Percentiles rank a stretch among this genome's conserved stretches.
Evolutionary conservation across 129 eudicot species (phyloP).

Genomic region (Sambucus nigra): DNA sequence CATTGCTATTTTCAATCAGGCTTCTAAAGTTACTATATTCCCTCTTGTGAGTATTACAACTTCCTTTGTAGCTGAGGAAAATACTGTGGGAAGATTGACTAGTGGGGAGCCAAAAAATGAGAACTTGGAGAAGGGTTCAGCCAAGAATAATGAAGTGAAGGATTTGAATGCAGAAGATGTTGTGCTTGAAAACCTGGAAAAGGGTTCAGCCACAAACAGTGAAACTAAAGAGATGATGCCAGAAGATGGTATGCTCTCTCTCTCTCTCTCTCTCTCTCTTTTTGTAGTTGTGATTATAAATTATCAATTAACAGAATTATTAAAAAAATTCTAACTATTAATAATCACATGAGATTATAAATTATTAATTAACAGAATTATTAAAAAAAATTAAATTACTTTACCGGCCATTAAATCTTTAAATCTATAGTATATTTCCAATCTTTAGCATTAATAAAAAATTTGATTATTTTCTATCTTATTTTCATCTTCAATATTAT

Average conservation of each 20-base stretch:
- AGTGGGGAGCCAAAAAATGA: conserved; percentile 16
- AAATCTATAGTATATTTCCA: no score
- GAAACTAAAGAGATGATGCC: conserved; percentile 12
- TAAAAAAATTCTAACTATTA: not conserved
- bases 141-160: conserved; percentile 12
- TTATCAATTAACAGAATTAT: not conserved
- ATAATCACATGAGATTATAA: no score
- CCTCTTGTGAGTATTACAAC: conserved; percentile 93
- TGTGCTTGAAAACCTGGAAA: conserved; percentile 28
- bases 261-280: not conserved
- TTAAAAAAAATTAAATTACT: no score
- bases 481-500: no score
- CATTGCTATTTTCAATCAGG: conserved; percentile 86
- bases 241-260: conserved; percentile 17
- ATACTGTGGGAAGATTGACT: conserved; percentile 37
- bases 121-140: conserved; percentile 20
- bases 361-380: no score
- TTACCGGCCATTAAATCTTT: no score
- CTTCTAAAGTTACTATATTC: conserved; percentile 75
- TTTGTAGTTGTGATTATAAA: not conserved
- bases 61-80: conserved; percentile 95
- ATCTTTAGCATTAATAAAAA: no score
- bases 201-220: conserved; percentile 5
- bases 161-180: conserved; percentile 20
- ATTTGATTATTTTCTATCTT: no score